Evolutionary conservation across 805 yeast species (phyloP).

Genomic region (Barnettozyma sp.): DNA sequence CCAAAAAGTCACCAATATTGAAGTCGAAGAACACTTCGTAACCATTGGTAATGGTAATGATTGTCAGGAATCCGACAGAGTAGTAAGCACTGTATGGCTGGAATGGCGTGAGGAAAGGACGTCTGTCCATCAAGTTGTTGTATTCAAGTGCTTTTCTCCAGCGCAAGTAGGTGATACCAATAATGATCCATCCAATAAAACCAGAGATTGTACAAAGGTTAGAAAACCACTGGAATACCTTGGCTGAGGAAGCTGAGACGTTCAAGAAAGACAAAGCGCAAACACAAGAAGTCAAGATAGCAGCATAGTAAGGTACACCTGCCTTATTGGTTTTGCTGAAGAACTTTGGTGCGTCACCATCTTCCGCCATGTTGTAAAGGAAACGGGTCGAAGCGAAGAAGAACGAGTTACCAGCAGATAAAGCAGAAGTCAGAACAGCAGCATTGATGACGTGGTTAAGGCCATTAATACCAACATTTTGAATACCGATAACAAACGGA

Average conservation of each 20-base stretch:
- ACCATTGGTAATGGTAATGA: constrained; percentile 67
- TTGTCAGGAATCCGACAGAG: constrained; percentile 39
- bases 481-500: constrained; percentile 80
- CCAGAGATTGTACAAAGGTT: constrained; percentile 75
- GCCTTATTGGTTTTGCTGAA: constrained; percentile 54
- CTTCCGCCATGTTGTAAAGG: constrained; percentile 61
- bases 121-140: constrained; percentile 47
- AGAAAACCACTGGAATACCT: constrained; percentile 63
- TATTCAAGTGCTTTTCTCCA: constrained; percentile 58
- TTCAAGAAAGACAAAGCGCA: constrained; percentile 64
- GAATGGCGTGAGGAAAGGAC: constrained; percentile 48
- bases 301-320: constrained; percentile 69
- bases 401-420: constrained; percentile 79
- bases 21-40: constrained; percentile 55
- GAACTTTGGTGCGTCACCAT: constrained; percentile 70
- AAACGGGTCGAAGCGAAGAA: constrained; percentile 73
- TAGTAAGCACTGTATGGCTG: constrained; percentile 57
- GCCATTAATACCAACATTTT: constrained; percentile 54
- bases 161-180: constrained; percentile 57
- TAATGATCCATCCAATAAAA: constrained; percentile 67
- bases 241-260: constrained; percentile 48
- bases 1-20: constrained; percentile 47
- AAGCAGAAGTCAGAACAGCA: constrained; percentile 67
- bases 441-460: constrained; percentile 75
- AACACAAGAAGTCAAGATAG: constrained; percentile 33